These are phyloP conservation scores for Dendrobium catenatum DNA, from an alignment of 106 monocot genomes.

Conservation along the genomic window DNA sequence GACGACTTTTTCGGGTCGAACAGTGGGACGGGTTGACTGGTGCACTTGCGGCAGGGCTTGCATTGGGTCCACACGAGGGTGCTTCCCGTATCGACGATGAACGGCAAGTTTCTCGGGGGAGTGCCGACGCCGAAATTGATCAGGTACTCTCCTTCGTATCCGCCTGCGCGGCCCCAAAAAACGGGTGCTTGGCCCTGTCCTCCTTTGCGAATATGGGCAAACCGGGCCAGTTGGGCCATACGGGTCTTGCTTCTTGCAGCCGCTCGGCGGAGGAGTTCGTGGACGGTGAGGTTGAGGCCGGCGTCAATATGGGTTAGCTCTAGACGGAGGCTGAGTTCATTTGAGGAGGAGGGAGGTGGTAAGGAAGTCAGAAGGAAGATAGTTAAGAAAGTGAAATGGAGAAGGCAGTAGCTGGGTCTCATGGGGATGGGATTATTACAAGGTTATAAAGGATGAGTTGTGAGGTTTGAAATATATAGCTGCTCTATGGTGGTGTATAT, in stretches of 20 bases:
- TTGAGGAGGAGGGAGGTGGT: neutral
- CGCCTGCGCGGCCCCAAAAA: neutral
- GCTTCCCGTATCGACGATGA: constrained; percentile 17
- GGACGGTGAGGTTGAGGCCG: neutral
- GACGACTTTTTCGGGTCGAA: neutral
- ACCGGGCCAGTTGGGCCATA: no score
- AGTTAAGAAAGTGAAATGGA: no score
- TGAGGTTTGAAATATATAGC: no score
- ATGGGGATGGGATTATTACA: no score
- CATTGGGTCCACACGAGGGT: constrained; percentile 17
- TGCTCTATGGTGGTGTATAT: no score
- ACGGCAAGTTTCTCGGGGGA: constrained; percentile 1
- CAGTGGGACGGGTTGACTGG: neutral
- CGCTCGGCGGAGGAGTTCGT: constrained; percentile 3
- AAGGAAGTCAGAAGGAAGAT: neutral
- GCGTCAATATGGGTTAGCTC: constrained; percentile 13
- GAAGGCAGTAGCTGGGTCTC: no score
- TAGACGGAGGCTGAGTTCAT: constrained; percentile 3
- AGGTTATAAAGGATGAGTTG: no score
- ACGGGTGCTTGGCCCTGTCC: neutral
- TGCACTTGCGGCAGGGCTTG: constrained; percentile 8
- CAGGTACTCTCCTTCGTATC: constrained; percentile 14
- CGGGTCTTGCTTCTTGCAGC: neutral
- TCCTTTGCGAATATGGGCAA: neutral
- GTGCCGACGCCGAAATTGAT: constrained; percentile 8